Evolutionary conservation across 495 filamentous ascomycete species (phyloP).

Genomic region (Lepraria neglecta): DNA sequence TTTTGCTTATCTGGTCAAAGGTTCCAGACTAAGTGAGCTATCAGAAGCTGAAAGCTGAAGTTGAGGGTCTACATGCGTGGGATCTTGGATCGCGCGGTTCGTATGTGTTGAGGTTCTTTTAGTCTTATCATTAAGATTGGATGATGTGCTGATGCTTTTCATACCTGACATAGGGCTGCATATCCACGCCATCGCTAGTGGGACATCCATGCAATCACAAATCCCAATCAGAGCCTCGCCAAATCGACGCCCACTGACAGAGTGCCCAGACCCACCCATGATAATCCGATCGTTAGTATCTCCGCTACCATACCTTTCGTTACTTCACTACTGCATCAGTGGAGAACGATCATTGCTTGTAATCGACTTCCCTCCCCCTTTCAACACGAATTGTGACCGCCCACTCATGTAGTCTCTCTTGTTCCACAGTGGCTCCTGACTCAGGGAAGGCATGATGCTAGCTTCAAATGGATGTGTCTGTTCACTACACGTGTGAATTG

Average conservation of each 20-base stretch:
- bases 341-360: background rate
- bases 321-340: background rate
- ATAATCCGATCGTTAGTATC: background rate
- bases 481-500: background rate
- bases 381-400: too few relatives aligned
- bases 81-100: background rate
- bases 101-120: background rate
- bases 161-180: background rate
- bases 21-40: background rate
- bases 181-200: background rate
- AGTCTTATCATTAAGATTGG: background rate
- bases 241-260: background rate
- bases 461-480: background rate
- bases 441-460: background rate
- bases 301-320: background rate
- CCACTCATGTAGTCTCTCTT: too few relatives aligned
- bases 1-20: background rate
- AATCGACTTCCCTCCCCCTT: too few relatives aligned
- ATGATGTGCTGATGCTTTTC: background rate
- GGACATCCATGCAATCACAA: background rate
- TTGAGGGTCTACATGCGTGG: background rate
- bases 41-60: background rate
- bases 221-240: background rate
- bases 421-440: background rate
- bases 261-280: background rate